Evolutionary conservation across 352 stramenopile genomes (phyloP).

Genomic region (Phytopythium sindhum): DNA sequence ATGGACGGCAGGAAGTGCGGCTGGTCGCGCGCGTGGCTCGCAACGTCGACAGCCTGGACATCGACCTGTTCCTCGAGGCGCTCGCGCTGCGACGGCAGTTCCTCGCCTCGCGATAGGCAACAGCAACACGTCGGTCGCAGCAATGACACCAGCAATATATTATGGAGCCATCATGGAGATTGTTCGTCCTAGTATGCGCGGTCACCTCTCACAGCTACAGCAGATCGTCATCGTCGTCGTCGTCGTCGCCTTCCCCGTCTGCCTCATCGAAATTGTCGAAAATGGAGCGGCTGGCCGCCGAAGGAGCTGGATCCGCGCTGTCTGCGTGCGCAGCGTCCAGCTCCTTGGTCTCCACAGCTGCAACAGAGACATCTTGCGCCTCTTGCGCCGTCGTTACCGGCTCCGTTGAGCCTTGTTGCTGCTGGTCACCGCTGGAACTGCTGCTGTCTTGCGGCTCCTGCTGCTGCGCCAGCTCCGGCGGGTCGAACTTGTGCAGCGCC

Average conservation of each 20-base stretch:
- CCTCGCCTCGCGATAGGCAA: conserved; percentile 35
- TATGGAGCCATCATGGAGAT: not conserved
- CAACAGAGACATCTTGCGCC: not conserved
- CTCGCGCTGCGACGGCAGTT: conserved; percentile 74
- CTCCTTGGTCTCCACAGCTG: not conserved
- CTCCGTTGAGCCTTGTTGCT: not conserved
- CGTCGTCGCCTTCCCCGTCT: conserved; percentile 26
- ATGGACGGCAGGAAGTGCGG: conserved; percentile 36
- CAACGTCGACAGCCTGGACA: conserved; percentile 80
- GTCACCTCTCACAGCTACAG: conserved; percentile 29
- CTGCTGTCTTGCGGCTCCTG: not conserved
- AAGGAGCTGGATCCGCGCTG: not conserved
- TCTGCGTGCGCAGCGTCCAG: not conserved
- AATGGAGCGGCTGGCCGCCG: conserved; percentile 30
- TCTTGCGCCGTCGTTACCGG: not conserved
- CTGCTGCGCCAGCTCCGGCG: conserved; percentile 45
- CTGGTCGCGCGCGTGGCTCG: conserved; percentile 64
- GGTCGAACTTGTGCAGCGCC: conserved; percentile 79
- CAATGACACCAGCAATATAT: not conserved
- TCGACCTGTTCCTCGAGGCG: conserved; percentile 72
- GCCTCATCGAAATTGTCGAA: conserved; percentile 73
- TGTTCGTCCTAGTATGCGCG: not conserved
- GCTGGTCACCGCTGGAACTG: not conserved
- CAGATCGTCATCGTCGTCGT: conserved; percentile 67
- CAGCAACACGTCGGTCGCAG: not conserved